These are phyloP conservation scores for Termitomyces sp. DNA, from an alignment of 768 basidiomycete species.

Conservation along the genomic window DNA sequence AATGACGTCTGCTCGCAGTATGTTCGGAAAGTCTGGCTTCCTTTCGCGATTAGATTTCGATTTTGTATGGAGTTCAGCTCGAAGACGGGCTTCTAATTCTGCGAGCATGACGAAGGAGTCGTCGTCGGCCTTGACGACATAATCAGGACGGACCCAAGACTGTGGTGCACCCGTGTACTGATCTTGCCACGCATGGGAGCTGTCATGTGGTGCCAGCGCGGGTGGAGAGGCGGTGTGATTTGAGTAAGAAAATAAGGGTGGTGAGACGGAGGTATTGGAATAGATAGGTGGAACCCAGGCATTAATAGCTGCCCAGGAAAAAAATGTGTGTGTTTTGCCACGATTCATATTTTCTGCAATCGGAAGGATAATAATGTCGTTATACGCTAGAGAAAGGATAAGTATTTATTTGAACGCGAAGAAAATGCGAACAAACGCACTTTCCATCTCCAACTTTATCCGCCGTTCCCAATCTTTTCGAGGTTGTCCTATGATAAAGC, in stretches of 20 bases:
- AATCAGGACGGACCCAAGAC: slow-evolving; percentile 87
- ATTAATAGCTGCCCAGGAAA: slow-evolving; percentile 87
- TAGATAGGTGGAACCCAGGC: slow-evolving; percentile 88
- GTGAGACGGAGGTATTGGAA: slow-evolving; percentile 38
- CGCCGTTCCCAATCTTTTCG: slow-evolving; percentile 74
- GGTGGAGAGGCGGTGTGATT: slow-evolving; percentile 54
- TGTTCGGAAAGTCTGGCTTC: slow-evolving; percentile 10
- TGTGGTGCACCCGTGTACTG: slow-evolving; percentile 34
- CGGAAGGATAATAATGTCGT: slow-evolving; percentile 83
- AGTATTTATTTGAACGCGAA: not conserved
- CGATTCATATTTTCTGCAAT: slow-evolving; percentile 93
- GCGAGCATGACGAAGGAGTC: slow-evolving; percentile 95
- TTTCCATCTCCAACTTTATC: slow-evolving; percentile 86
- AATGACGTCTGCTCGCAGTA: slow-evolving; percentile 6
- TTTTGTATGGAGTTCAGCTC: slow-evolving; percentile 64
- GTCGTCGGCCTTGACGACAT: slow-evolving; percentile 91
- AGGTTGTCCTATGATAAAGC: slow-evolving; percentile 88
- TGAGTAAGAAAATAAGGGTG: slow-evolving; percentile 63
- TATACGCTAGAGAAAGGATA: slow-evolving; percentile 51
- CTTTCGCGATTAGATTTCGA: slow-evolving; percentile 21
- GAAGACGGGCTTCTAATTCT: slow-evolving; percentile 86
- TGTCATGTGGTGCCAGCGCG: slow-evolving; percentile 68
- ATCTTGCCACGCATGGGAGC: slow-evolving; percentile 54
- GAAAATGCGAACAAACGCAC: slow-evolving; percentile 38
- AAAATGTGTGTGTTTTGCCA: slow-evolving; percentile 90